Base-by-base conservation (phyloP, 129 eudicot genomes). In the Mikania micrantha region DNA sequence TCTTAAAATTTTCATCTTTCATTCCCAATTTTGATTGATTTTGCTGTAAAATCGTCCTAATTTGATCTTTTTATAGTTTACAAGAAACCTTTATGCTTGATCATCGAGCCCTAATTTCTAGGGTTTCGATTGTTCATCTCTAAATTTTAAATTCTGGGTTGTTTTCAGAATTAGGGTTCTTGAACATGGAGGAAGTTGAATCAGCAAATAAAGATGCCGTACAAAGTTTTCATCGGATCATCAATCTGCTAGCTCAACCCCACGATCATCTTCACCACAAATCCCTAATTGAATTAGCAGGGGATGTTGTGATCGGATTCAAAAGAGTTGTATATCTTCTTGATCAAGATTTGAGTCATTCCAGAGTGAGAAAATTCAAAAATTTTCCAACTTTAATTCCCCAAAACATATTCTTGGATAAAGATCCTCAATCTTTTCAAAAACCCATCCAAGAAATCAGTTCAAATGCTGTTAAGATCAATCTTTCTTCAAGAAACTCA, bases 181-280 rank as follows among this genome's bases (percentile, higher is more conserved):
- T 17, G 29, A 28, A 7, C 31, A 88, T 88, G 97, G 97, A 91
- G 78, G 94, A 78, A 27, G 72, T 91, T 64, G 97, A 88, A 75
- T 85, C 72, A 81, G 97, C 90, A 62, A 88, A 91, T 71, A 85
- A 69, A 80, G 78, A 84, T 57, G 97, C 97, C 0, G 85, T 91
- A 15, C 96, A 91, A 68, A 87, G 96, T 69, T 81, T 94, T 61
- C 84, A 91, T 78, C 76, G 88, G 66, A 82, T 91, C 28, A 40
- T 91, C 21, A 81, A 67, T 66, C 67, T 91, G 0, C 60, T 91
- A 66, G 74, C 90, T 66, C 85, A 84, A 34, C 93, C 94, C n/a
- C 77, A 79, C 48, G 80, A 83, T 69, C 87, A 83, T 61, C 77
- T 77, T 88, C 85, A 76, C 69, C 47, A 69, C n/a, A 82, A 79